A percentile compares a stretch with the other conserved stretches of the same genome.
Evolutionary conservation across 805 yeast species (phyloP).

Genomic region (Yamadazyma endophytica): DNA sequence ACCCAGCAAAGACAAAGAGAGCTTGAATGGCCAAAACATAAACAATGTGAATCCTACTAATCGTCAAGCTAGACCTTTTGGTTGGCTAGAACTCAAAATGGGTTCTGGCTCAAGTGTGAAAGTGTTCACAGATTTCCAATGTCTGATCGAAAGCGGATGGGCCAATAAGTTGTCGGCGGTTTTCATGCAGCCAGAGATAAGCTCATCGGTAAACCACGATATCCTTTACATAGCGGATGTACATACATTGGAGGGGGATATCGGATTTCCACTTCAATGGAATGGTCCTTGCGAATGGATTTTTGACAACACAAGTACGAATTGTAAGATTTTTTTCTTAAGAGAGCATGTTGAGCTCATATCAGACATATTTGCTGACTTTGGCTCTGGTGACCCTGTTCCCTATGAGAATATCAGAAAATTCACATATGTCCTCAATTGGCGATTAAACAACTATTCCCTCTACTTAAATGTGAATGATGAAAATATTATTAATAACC

Average conservation of each 20-base stretch:
- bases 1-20: conserved; percentile 62
- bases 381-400: conserved; percentile 64
- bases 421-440: conserved; percentile 53
- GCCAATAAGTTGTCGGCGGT: conserved; percentile 43
- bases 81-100: conserved; percentile 82
- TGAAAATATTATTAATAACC: conserved; percentile 82
- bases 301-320: conserved; percentile 49
- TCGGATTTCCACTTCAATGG: conserved; percentile 79
- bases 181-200: conserved; percentile 55
- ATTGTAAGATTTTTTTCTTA: conserved; percentile 58
- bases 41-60: conserved; percentile 5
- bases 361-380: conserved; percentile 72
- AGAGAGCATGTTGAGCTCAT: conserved; percentile 78
- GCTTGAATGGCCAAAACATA: conserved; percentile 12
- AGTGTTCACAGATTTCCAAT: conserved; percentile 46
- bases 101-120: conserved; percentile 48
- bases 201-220: conserved; percentile 89
- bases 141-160: conserved; percentile 52
- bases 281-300: conserved; percentile 73
- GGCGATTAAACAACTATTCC: conserved; percentile 55
- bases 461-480: conserved; percentile 80
- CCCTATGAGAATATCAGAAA: conserved; percentile 80
- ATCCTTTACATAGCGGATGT: conserved; percentile 59
- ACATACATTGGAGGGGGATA: conserved; percentile 51
- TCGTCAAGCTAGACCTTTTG: conserved; percentile 60